Evolutionary conservation across 2,329 filamentous ascomycete genomes (phyloP), one percentile per base, ranked within the genome.

Genomic region (Trichoderma endophyticum): DNA sequence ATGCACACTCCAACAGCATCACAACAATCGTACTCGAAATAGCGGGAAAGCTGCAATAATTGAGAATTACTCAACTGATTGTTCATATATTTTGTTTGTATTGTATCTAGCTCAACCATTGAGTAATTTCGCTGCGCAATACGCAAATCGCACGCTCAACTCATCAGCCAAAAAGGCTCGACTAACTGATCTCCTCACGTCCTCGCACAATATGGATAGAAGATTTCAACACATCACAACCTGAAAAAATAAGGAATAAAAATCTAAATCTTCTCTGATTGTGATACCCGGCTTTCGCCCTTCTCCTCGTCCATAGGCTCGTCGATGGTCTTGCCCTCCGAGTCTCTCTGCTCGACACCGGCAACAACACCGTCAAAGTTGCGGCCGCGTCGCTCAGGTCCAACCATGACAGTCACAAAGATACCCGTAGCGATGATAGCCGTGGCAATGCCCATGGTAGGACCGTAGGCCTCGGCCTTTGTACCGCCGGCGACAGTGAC

Each of bases 341-440:
- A 65, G 8, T 78, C 74, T 36, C 74, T 74, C 28, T 26, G 21
- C 18, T 80, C 74, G 1, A 81, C 74, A 67, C 83, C 83, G 8
- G 82, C 82, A 18, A 84, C 79, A 0, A 86, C 87, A 70, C 86
- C 83, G 78, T 93, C 92, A 75, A 95, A 94, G 71, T 87, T 84
- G 21, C 91, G 85, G 2, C 92, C 93, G 60, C 90, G 86, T 82
- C 90, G 92, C 86, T 95, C 93, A 0, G 92, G 92, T 0, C 93
- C 93, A 69, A 94, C 78, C 34, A 91, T 88, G 5, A 90, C 88
- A 0, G 91, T 93, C 26, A 91, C 78, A 12, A 86, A 84, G 73
- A 95, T 94, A 1, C 92, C 92, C 0, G 88, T 60, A 0, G 90
- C 91, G 74, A 94, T 93, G 75, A 95, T 94, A 1, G 90, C 92